Conservation (phyloP, 1,139 yeast species). For the Entelexis sorbosivorans region DNA sequence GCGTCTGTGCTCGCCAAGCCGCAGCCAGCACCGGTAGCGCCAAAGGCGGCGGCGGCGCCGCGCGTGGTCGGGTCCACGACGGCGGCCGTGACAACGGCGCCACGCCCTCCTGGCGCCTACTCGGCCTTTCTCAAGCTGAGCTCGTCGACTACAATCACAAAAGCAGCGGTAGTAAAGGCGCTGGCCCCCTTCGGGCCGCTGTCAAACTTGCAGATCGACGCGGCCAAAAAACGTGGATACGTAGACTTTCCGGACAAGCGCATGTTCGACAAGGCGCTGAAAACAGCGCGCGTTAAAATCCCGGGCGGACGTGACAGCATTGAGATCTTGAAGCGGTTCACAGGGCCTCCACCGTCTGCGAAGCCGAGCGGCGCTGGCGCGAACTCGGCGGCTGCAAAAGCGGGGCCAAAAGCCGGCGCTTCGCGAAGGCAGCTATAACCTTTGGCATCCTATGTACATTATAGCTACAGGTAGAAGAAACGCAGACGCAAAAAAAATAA, state of each 20-base stretch:
- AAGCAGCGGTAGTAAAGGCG: not conserved
- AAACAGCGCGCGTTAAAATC: not conserved
- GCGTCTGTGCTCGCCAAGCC: conserved; percentile 1
- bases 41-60: not conserved
- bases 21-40: not conserved
- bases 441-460: not conserved
- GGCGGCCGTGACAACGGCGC: not conserved
- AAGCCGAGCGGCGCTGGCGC: not conserved
- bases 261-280: conserved; percentile 1
- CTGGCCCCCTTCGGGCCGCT: not conserved
- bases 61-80: not conserved
- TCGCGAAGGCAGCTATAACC: no score
- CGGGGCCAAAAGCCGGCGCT: no score
- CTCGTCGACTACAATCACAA: not conserved
- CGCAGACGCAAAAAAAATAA: no score
- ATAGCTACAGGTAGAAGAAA: no score
- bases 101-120: not conserved
- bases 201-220: conserved; percentile 3
- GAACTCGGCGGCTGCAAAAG: no score
- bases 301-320: conserved; percentile 1
- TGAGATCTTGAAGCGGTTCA: not conserved
- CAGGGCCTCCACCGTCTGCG: not conserved
- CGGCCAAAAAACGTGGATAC: conserved; percentile 6
- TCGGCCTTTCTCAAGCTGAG: conserved; percentile 6
- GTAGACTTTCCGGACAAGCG: conserved; percentile 2